phyloP scores from a whole-genome alignment of 2,329 filamentous ascomycete species.

The Colletotrichum plurivorum region DNA sequence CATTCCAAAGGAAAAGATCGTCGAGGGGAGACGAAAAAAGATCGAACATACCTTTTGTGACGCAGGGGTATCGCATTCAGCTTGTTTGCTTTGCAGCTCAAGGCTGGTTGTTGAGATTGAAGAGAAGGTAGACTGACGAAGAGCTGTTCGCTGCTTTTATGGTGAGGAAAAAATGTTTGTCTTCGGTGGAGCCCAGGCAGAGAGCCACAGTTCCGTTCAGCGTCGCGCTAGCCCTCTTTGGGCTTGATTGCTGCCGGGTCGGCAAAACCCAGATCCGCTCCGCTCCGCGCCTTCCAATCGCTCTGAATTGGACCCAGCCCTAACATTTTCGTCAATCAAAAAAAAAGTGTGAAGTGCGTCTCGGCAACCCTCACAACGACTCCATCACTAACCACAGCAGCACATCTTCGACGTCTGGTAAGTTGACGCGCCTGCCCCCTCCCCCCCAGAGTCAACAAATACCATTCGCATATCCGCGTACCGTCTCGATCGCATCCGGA shows the following conservation, averaged over 20 bases:
- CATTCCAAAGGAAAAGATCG: conserved; percentile 62
- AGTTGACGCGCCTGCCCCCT: conserved; percentile 40
- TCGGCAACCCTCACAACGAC: conserved; percentile 17
- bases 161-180: conserved; percentile 25
- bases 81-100: conserved; percentile 7
- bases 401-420: conserved; percentile 41
- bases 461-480: conserved; percentile 44
- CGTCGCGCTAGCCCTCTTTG: conserved; percentile 11
- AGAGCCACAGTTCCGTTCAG: neutral
- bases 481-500: conserved; percentile 36
- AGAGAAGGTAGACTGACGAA: neutral
- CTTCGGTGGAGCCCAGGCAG: conserved; percentile 32
- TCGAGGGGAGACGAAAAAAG: conserved; percentile 28
- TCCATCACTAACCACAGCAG: conserved; percentile 38
- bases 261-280: conserved; percentile 21
- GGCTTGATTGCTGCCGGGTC: conserved; percentile 8
- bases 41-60: conserved; percentile 43
- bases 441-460: conserved; percentile 33
- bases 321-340: conserved; percentile 15
- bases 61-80: neutral
- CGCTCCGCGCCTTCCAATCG: conserved; percentile 1
- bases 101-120: conserved; percentile 9
- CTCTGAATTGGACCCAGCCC: neutral
- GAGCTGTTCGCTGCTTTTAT: neutral
- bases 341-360: conserved; percentile 31